phyloP scores from a whole-genome alignment of 73 alveolate genomes.

The Stentor roeselii region DNA sequence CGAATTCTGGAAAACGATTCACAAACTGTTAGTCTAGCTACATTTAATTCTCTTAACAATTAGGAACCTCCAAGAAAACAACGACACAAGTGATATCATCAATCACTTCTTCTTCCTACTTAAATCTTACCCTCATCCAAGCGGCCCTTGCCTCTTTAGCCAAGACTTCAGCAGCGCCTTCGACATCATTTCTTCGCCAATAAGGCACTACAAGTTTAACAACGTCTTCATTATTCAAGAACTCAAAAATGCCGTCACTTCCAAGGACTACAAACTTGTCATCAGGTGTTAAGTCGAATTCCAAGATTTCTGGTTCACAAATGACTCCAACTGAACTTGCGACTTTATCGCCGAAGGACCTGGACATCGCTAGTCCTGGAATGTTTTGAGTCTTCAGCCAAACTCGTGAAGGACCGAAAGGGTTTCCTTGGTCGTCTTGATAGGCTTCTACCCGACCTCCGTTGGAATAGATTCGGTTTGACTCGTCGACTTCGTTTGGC shows the following conservation, averaged over 20 bases:
- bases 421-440: slow-evolving; percentile 57
- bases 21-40: no score
- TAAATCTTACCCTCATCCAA: slow-evolving; percentile 28
- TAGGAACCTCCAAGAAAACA: slow-evolving; percentile 13
- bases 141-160: slow-evolving; percentile 32
- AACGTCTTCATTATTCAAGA: slow-evolving; percentile 36
- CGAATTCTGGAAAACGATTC: neutral
- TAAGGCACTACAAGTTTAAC: neutral
- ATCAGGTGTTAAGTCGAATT: slow-evolving; percentile 44
- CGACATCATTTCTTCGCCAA: neutral
- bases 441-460: slow-evolving; percentile 82
- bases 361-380: slow-evolving; percentile 98
- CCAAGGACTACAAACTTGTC: slow-evolving; percentile 69
- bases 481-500: slow-evolving; percentile 54
- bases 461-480: slow-evolving; percentile 33
- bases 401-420: slow-evolving; percentile 82
- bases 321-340: slow-evolving; percentile 92
- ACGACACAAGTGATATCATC: slow-evolving; percentile 54
- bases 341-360: slow-evolving; percentile 93
- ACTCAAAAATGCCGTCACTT: slow-evolving; percentile 84
- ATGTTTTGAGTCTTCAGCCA: slow-evolving; percentile 67
- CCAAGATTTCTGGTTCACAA: slow-evolving; percentile 74
- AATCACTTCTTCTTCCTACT: slow-evolving; percentile 58
- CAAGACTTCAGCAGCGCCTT: neutral
- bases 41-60: neutral